Evolutionary conservation across 176 grass and related monocot genomes (phyloP), one percentile per base, ranked within the genome.

Genomic region (Aechmea fasciata): DNA sequence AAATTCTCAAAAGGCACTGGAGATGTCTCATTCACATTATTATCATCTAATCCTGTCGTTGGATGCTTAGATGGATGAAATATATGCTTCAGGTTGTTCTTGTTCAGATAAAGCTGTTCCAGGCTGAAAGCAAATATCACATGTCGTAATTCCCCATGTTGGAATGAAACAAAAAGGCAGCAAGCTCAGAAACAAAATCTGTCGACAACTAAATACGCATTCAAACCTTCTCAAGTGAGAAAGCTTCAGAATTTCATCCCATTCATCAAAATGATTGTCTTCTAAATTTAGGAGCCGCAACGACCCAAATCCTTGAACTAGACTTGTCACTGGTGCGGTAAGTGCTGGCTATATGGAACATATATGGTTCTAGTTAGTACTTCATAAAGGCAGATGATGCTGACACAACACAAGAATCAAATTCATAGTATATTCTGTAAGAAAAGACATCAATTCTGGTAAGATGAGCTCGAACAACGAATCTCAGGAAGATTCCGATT

Each of bases 41-140:
- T 13, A 67, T 57, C 24, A 57, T 12, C 48, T 9, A 47, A 10
- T 48, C 48, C 73, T 66, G 61, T 3, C 48, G 63, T 20, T 54
- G 52, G 51, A 73, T 71, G 81, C 76, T 84, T 79, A 29, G 80
- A 80, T n/a, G 93, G 86, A 63, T 97, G 92, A 55, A 53, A 81
- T 81, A 92, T 75, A 70, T 80, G 80, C 55, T 85, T 97, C 71
- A 97, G 22, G 74, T 78, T 90, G 71, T 97, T 97, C 72, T 89
- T 90, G 77, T 92, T 97, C 82, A 97, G 75, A 90, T 97, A 69
- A 28, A 97, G 86, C 49, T 97, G 81, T 74, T 92, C 82, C 87
- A 97, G 85, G 72, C 93, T 97, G 7, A 62, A 78, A 65, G 24
- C 9, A 49, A 66, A 54, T 69, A 14, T 22, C 1, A 59, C 19